phyloP scores from a whole-genome alignment of 306 rosid genomes.

The Trichosanthes cucumerina region DNA sequence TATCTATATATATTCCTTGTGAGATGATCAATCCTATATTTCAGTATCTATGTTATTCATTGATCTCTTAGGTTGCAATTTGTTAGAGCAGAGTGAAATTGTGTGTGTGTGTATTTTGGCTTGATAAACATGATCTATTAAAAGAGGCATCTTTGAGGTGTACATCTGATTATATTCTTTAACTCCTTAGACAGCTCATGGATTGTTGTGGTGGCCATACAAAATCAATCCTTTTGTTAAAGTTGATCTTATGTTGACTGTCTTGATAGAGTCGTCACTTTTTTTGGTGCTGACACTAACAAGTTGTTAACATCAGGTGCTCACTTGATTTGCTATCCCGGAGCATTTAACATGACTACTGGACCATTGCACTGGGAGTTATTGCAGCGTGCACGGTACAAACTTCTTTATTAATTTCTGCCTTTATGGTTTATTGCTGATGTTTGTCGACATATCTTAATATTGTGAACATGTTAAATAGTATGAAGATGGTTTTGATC shows the following conservation, averaged over 20 bases:
- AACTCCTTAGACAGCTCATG: not conserved
- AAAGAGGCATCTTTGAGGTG: not conserved
- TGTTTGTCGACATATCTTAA: not conserved
- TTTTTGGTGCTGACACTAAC: not conserved
- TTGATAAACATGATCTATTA: not conserved
- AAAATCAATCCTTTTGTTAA: not conserved
- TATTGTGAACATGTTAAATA: not conserved
- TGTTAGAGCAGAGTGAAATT: not conserved
- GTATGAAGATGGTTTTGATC: not conserved
- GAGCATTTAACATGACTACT: slow-evolving; percentile 98
- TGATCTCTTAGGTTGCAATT: not conserved
- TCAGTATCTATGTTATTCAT: not conserved
- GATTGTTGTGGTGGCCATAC: not conserved
- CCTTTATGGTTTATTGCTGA: not conserved
- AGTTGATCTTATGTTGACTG: not conserved
- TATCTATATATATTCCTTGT: too few relatives aligned
- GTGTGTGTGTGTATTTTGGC: not conserved
- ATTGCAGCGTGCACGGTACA: slow-evolving; percentile 82
- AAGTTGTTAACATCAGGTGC: slow-evolving; percentile 60
- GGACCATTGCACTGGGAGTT: slow-evolving; percentile 99
- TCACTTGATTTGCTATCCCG: slow-evolving; percentile 95
- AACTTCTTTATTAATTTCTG: not conserved
- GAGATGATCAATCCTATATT: too few relatives aligned
- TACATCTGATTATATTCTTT: not conserved
- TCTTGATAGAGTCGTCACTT: not conserved